Conservation (phyloP, 2,329 filamentous ascomycete genomes). For the Sclerotinia spermophila region DNA sequence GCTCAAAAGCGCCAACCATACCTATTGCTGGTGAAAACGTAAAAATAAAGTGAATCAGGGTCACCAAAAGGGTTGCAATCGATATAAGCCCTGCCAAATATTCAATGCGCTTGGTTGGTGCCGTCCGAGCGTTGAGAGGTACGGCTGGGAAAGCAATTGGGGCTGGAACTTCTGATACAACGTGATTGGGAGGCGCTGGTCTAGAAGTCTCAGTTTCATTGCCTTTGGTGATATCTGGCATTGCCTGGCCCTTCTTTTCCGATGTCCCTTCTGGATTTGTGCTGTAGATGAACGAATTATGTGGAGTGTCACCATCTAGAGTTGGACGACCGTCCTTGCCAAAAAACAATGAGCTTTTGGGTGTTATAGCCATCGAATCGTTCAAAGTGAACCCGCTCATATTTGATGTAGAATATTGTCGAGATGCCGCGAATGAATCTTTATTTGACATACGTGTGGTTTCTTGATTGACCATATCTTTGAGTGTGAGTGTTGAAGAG, state of each 20-base stretch:
- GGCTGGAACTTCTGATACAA: not conserved
- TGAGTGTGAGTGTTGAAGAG: not conserved
- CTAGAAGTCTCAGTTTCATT: not conserved
- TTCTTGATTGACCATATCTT: not conserved
- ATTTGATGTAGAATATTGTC: not conserved
- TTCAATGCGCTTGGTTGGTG: constrained; percentile 39
- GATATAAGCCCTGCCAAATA: constrained; percentile 46
- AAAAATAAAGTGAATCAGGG: constrained; percentile 44
- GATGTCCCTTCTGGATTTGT: not conserved
- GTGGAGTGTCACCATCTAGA: not conserved
- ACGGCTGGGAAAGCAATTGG: not conserved
- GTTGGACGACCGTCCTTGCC: not conserved
- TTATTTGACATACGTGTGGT: not conserved
- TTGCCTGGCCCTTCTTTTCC: not conserved
- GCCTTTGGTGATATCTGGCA: not conserved
- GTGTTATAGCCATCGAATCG: not conserved
- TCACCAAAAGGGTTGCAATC: constrained; percentile 44
- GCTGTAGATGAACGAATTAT: not conserved
- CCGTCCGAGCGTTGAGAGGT: constrained; percentile 2
- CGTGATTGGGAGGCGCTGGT: not conserved
- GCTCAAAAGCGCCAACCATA: constrained; percentile 36
- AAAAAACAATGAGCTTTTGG: not conserved
- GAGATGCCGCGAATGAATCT: not conserved
- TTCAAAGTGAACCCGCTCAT: constrained; percentile 10
- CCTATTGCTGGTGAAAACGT: constrained; percentile 43